Conservation (phyloP, 208 protist genomes). For the Trypanosomatidae sp. region DNA sequence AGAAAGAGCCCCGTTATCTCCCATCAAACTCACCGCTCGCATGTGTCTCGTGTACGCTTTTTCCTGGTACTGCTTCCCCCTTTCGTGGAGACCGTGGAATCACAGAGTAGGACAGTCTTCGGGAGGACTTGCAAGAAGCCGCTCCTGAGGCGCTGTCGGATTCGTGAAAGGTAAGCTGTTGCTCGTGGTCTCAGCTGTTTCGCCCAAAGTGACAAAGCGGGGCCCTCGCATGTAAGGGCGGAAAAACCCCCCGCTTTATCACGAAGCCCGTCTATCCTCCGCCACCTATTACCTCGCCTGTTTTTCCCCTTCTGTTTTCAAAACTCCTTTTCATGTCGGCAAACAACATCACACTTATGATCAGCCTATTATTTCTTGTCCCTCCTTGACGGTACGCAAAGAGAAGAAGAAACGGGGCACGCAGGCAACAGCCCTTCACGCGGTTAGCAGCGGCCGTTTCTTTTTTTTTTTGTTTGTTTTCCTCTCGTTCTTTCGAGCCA, state of each 20-base stretch:
- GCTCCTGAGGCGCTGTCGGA: background rate
- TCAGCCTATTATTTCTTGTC: background rate
- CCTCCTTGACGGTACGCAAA: background rate
- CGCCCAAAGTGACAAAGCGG: background rate
- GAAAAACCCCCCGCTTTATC: background rate
- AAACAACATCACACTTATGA: background rate
- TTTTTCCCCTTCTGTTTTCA: background rate
- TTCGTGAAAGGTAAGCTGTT: background rate
- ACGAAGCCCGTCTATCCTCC: background rate
- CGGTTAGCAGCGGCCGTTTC: background rate
- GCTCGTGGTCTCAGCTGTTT: background rate
- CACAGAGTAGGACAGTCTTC: background rate
- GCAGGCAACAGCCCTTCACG: background rate
- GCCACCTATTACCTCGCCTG: background rate
- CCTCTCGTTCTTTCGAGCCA: background rate
- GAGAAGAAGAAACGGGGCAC: background rate
- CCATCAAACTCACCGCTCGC: conserved; percentile 1
- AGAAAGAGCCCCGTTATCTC: background rate
- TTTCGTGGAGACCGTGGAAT: background rate
- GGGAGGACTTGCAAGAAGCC: background rate
- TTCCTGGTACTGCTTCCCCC: background rate
- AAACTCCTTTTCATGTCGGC: background rate
- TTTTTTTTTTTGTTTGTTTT: conserved; percentile 1
- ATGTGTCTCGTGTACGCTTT: background rate
- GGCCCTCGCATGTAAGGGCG: background rate